phyloP scores from a whole-genome alignment of 345 rosid genomes.

The Linum lewisii region DNA sequence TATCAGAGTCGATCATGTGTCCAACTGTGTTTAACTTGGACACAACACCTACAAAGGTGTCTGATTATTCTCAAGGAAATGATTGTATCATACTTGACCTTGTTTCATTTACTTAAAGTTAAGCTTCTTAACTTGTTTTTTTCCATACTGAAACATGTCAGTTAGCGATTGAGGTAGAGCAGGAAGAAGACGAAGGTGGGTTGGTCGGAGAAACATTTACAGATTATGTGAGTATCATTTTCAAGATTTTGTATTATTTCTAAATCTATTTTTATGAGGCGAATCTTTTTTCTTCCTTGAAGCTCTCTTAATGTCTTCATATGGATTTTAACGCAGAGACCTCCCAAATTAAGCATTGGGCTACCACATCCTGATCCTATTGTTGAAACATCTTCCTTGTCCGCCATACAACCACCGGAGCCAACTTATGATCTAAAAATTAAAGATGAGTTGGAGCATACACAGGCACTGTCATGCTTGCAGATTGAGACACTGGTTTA shows the following conservation, averaged over 20 bases:
- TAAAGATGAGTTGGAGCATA: constrained; percentile 60
- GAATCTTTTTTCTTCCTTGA: not conserved
- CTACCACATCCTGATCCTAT: constrained; percentile 96
- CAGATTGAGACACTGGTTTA: constrained; percentile 98
- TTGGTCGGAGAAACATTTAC: constrained; percentile 83
- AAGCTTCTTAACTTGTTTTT: not conserved
- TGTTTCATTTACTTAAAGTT: not conserved
- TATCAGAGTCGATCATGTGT: not conserved
- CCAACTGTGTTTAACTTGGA: not conserved
- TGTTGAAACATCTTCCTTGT: constrained; percentile 90
- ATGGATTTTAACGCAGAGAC: constrained; percentile 45
- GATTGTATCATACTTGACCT: constrained; percentile 8
- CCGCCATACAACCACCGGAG: constrained; percentile 96
- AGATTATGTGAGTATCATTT: constrained; percentile 63
- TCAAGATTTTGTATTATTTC: constrained; percentile 1
- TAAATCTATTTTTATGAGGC: constrained; percentile 4
- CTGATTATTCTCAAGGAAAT: not conserved
- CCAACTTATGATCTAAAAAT: constrained; percentile 72
- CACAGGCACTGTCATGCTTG: constrained; percentile 81
- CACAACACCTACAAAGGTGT: not conserved
- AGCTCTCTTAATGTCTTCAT: constrained; percentile 7
- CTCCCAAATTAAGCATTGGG: constrained; percentile 82
- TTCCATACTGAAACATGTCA: constrained; percentile 23
- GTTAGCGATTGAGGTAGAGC: constrained; percentile 96
- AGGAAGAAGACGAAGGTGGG: constrained; percentile 99